Percentiles rank a stretch among this genome's conserved stretches.
phyloP scores from a whole-genome alignment of 257 asterid genomes.

The Plectranthus barbatus region DNA sequence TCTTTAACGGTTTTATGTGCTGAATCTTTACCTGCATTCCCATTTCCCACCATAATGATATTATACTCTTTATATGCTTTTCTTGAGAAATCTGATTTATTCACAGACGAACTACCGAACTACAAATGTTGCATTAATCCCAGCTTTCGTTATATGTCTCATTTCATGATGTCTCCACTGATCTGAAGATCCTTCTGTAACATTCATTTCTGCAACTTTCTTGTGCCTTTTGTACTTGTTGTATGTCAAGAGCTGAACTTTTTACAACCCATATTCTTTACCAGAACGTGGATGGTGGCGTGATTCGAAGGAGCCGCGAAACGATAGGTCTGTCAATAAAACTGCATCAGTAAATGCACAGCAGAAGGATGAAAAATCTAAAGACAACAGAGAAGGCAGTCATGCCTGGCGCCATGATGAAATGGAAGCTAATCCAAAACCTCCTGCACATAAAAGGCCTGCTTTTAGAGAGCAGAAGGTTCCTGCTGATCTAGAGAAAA shows the following conservation, averaged over 20 bases:
- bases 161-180: too few species aligned
- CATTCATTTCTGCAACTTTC: neutral
- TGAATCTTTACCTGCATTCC: neutral
- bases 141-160: neutral
- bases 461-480: constrained; percentile 74
- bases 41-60: neutral
- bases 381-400: constrained; percentile 32
- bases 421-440: constrained; percentile 48
- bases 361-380: constrained; percentile 36
- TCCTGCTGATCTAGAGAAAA: constrained; percentile 38
- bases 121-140: too few species aligned
- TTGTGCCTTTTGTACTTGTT: neutral
- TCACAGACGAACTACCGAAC: neutral
- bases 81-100: neutral
- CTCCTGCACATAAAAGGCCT: constrained; percentile 53
- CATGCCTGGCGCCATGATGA: constrained; percentile 70
- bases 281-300: constrained; percentile 76
- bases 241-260: neutral
- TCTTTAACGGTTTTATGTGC: neutral
- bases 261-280: constrained; percentile 9
- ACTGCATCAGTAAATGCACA: constrained; percentile 24
- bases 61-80: neutral
- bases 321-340: constrained; percentile 22
- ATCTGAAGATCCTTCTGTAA: neutral
- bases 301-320: constrained; percentile 42